Conservation (phyloP, 306 rosid genomes). For the Ceratonia siliqua region DNA sequence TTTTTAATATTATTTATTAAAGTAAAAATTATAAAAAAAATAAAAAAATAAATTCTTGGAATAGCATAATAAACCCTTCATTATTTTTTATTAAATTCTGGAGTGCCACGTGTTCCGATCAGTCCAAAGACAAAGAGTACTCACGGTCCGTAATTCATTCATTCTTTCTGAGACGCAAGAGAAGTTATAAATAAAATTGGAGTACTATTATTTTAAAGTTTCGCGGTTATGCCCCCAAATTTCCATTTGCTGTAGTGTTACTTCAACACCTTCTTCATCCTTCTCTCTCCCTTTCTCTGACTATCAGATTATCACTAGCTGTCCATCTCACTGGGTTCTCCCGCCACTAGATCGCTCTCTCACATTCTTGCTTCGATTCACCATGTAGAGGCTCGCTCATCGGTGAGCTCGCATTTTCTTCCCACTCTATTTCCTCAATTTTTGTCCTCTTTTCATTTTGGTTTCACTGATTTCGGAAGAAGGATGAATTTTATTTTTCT, state of each 20-base stretch:
- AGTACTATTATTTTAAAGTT: conserved; percentile 61
- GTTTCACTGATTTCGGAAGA: conserved; percentile 13
- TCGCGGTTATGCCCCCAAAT: conserved; percentile 82
- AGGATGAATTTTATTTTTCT: conserved; percentile 15
- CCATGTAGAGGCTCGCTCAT: conserved; percentile 26
- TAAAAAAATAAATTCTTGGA: no score
- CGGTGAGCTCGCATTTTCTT: conserved; percentile 42
- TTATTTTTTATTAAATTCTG: no score
- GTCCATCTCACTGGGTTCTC: neutral
- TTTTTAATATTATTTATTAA: no score
- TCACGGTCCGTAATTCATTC: no score
- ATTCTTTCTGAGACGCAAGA: no score
- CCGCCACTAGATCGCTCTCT: conserved; percentile 34
- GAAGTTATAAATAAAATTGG: no score
- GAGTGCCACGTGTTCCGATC: no score
- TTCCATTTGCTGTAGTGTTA: conserved; percentile 7
- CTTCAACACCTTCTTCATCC: conserved; percentile 32
- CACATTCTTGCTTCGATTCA: conserved; percentile 6
- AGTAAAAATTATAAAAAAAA: no score
- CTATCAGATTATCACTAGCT: neutral
- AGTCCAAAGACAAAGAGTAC: no score
- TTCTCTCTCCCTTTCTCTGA: neutral
- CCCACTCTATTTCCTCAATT: conserved; percentile 30
- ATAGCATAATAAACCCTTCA: no score
- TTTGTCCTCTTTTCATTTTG: no score